phyloP scores from a whole-genome alignment of 805 yeast species.

The Komagataella mondaviorum region DNA sequence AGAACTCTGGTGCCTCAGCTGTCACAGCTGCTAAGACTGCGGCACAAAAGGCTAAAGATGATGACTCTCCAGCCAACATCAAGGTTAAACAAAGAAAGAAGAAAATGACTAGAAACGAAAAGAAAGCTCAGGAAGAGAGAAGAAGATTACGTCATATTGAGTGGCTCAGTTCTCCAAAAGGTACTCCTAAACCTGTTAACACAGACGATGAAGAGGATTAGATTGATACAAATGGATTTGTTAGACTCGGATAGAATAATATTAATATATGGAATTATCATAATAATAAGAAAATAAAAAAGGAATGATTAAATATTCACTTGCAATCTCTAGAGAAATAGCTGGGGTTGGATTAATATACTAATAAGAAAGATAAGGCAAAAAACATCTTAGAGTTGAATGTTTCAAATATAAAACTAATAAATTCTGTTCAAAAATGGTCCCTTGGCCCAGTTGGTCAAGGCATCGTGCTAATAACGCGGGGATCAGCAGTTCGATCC shows the following conservation, averaged over 20 bases:
- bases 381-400: not conserved
- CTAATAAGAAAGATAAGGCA: no score
- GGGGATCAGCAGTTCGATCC: constrained; percentile 79
- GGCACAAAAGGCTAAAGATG: constrained; percentile 41
- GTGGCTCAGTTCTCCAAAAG: constrained; percentile 95
- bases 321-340: no score
- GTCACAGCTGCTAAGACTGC: constrained; percentile 34
- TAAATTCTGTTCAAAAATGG: constrained; percentile 1
- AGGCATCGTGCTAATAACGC: constrained; percentile 33
- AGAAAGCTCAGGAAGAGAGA: constrained; percentile 83
- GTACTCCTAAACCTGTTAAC: constrained; percentile 90
- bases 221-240: constrained; percentile 1
- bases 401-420: not conserved
- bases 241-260: not conserved
- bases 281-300: no score
- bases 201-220: constrained; percentile 78
- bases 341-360: no score
- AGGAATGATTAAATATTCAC: no score
- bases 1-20: constrained; percentile 26
- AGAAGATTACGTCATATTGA: constrained; percentile 88
- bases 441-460: constrained; percentile 32
- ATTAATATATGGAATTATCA: not conserved
- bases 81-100: constrained; percentile 88
- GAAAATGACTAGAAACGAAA: constrained; percentile 95
- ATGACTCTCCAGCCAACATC: constrained; percentile 91